Evolutionary conservation across 177 flowering plant species (phyloP).

Genomic region (Telopea speciosissima): DNA sequence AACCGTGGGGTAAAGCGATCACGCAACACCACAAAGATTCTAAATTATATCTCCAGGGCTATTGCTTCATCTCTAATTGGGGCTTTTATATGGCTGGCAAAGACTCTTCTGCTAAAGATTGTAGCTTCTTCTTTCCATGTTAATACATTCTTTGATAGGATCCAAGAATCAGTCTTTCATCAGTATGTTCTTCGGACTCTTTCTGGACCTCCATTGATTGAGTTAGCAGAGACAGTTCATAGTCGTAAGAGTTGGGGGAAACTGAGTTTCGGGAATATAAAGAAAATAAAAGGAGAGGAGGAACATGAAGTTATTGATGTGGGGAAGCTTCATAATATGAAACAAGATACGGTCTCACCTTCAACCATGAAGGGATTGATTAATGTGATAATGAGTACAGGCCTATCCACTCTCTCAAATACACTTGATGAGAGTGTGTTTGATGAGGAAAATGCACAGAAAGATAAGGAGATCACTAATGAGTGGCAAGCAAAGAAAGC

Average conservation of each 20-base stretch:
- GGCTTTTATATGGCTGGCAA: constrained; percentile 57
- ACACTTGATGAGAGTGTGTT: constrained; percentile 35
- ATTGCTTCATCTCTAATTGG: constrained; percentile 52
- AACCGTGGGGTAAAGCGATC: constrained; percentile 41
- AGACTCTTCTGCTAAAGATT: constrained; percentile 57
- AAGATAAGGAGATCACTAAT: constrained; percentile 50
- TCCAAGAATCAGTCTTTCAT: constrained; percentile 77
- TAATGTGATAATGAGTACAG: constrained; percentile 41
- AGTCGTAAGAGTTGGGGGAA: constrained; percentile 25
- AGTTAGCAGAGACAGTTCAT: constrained; percentile 34
- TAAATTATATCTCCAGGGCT: constrained; percentile 43
- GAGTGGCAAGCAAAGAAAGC: constrained; percentile 73
- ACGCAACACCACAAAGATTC: constrained; percentile 19
- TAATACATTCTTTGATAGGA: constrained; percentile 70
- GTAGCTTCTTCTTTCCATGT: constrained; percentile 71
- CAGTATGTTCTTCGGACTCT: constrained; percentile 71
- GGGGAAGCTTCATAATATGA: constrained; percentile 56
- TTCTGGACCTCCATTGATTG: constrained; percentile 65
- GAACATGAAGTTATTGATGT: constrained; percentile 58
- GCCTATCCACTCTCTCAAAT: constrained; percentile 53
- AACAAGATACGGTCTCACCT: constrained; percentile 70
- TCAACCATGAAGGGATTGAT: constrained; percentile 77
- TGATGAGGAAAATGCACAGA: constrained; percentile 42
- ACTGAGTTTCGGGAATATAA: constrained; percentile 41
- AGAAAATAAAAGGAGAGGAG: constrained; percentile 25